phyloP scores from a whole-genome alignment of 2,329 filamentous ascomycete genomes.

The Sarocladium brachiariae region DNA sequence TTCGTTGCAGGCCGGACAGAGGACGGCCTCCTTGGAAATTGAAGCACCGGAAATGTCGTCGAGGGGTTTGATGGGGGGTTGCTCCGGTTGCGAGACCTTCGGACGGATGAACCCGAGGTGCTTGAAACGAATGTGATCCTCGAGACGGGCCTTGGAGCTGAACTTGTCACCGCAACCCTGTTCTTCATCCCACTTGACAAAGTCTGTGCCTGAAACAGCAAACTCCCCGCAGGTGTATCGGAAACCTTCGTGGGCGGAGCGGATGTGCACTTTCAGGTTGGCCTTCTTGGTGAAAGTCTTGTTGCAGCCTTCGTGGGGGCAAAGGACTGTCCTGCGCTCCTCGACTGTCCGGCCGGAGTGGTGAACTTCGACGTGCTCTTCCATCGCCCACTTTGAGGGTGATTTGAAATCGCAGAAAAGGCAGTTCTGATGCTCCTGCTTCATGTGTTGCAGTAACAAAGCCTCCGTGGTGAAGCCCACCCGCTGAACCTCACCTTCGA shows the following conservation, averaged over 20 bases:
- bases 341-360: slow-evolving; percentile 59
- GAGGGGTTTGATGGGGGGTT: slow-evolving; percentile 23
- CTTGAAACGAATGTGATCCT: slow-evolving; percentile 77
- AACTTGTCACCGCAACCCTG: slow-evolving; percentile 71
- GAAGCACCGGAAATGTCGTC: slow-evolving; percentile 36
- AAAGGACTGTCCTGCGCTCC: slow-evolving; percentile 59
- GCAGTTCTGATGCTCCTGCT: slow-evolving; percentile 67
- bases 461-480: slow-evolving; percentile 65
- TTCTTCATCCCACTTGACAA: slow-evolving; percentile 57
- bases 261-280: slow-evolving; percentile 77
- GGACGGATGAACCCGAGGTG: slow-evolving; percentile 60
- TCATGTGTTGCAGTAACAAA: slow-evolving; percentile 67
- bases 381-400: slow-evolving; percentile 58
- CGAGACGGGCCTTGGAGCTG: slow-evolving; percentile 68
- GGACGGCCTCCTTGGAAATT: slow-evolving; percentile 32
- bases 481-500: slow-evolving; percentile 26
- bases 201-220: slow-evolving; percentile 49
- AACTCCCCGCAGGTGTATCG: slow-evolving; percentile 73
- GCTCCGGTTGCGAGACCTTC: slow-evolving; percentile 15
- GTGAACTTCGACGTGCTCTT: slow-evolving; percentile 70
- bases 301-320: slow-evolving; percentile 60
- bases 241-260: slow-evolving; percentile 67
- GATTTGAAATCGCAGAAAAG: slow-evolving; percentile 66
- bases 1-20: slow-evolving; percentile 38
- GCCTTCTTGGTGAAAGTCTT: slow-evolving; percentile 75